These are phyloP conservation scores for Byssothecium circinans DNA, from an alignment of 2,329 filamentous ascomycete genomes.

Conservation along the genomic window DNA sequence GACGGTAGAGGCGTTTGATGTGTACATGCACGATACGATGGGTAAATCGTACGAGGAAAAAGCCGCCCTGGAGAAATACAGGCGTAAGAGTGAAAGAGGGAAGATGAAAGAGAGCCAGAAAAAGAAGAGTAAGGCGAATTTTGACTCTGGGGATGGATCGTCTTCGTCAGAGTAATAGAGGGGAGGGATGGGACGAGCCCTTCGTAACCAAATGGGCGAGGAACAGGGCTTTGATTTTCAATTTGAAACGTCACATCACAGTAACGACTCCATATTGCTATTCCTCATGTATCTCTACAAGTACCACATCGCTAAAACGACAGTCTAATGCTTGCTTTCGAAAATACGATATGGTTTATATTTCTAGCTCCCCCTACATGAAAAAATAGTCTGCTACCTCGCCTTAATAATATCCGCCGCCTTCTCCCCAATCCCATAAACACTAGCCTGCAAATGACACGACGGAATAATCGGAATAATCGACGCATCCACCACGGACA, in stretches of 20 bases:
- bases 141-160: background rate
- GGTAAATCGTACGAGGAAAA: background rate
- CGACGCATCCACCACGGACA: slow-evolving; percentile 36
- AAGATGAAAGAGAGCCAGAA: background rate
- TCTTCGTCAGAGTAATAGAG: too few species aligned
- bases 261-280: too few species aligned
- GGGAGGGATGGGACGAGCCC: too few species aligned
- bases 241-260: too few species aligned
- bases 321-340: too few species aligned
- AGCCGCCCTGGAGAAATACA: background rate
- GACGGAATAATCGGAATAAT: slow-evolving; percentile 36
- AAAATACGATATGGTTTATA: too few species aligned
- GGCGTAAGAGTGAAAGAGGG: background rate
- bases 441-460: slow-evolving; percentile 36
- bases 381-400: too few species aligned
- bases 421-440: slow-evolving; percentile 41
- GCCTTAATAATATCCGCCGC: slow-evolving; percentile 35
- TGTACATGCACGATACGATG: slow-evolving; percentile 2
- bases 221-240: too few species aligned
- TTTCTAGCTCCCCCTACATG: too few species aligned
- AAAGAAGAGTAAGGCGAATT: background rate
- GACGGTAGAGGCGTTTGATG: slow-evolving; percentile 2
- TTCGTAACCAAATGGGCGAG: too few species aligned
- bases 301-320: too few species aligned
- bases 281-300: too few species aligned